phyloP scores from a whole-genome alignment of 495 filamentous ascomycete species.

The Penicillium subrubescens region DNA sequence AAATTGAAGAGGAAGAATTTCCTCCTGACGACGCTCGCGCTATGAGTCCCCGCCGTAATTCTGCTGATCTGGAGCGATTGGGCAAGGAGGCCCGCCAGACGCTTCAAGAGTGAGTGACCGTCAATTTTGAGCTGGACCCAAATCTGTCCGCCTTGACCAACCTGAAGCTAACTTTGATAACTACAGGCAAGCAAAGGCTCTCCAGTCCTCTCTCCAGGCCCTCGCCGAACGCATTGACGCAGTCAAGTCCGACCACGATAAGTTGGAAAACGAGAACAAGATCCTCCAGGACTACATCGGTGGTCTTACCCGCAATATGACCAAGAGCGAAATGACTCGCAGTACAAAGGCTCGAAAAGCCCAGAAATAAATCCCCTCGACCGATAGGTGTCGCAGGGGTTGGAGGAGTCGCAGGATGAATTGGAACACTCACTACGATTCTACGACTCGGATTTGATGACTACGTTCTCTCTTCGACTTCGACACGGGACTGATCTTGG shows the following conservation, averaged over 20 bases:
- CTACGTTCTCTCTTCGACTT: background rate
- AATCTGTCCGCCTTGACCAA: background rate
- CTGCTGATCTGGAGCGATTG: slow-evolving; percentile 82
- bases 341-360: slow-evolving; percentile 49
- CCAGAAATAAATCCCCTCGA: slow-evolving; percentile 38
- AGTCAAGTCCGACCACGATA: slow-evolving; percentile 92
- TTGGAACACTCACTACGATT: slow-evolving; percentile 4
- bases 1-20: slow-evolving; percentile 66
- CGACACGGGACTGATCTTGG: slow-evolving; percentile 7
- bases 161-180: background rate
- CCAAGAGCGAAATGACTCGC: slow-evolving; percentile 49
- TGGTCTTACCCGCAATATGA: slow-evolving; percentile 56
- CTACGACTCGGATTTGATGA: slow-evolving; percentile 9
- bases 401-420: slow-evolving; percentile 12
- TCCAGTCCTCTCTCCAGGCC: slow-evolving; percentile 85
- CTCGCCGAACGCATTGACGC: slow-evolving; percentile 91
- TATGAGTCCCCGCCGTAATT: slow-evolving; percentile 93
- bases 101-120: slow-evolving; percentile 60
- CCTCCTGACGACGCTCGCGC: slow-evolving; percentile 86
- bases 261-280: slow-evolving; percentile 90
- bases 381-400: background rate
- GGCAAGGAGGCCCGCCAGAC: slow-evolving; percentile 74
- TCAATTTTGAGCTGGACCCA: background rate
- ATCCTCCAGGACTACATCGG: slow-evolving; percentile 86
- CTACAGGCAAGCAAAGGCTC: slow-evolving; percentile 75